Evolutionary conservation across 768 basidiomycete genomes (phyloP).

Genomic region (Hygrophorus pudorinus): DNA sequence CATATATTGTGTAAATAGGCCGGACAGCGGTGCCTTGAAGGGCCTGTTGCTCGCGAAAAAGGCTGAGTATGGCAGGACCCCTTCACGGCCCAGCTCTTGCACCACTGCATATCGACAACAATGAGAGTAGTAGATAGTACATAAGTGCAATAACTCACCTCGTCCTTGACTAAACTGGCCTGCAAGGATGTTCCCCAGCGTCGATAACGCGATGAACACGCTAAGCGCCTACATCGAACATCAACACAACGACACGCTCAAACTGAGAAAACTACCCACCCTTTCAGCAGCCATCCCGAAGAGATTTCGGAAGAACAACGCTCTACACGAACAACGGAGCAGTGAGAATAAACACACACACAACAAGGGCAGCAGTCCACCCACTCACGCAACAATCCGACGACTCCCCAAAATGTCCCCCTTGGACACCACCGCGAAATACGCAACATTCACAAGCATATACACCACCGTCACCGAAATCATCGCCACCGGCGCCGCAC

Average conservation of each 20-base stretch:
- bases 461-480: slow-evolving; percentile 49
- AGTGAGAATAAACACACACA: not conserved
- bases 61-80: slow-evolving; percentile 52
- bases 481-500: slow-evolving; percentile 61
- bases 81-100: slow-evolving; percentile 67
- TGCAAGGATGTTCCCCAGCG: slow-evolving; percentile 54
- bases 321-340: slow-evolving; percentile 23
- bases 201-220: slow-evolving; percentile 51
- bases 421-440: slow-evolving; percentile 66
- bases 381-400: slow-evolving; percentile 55
- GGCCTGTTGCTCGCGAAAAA: slow-evolving; percentile 67
- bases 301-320: slow-evolving; percentile 66
- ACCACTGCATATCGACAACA: slow-evolving; percentile 33
- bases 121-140: not conserved
- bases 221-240: slow-evolving; percentile 38
- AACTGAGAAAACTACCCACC: slow-evolving; percentile 21
- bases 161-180: slow-evolving; percentile 58
- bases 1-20: slow-evolving; percentile 52
- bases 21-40: slow-evolving; percentile 55
- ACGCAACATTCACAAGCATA: slow-evolving; percentile 58
- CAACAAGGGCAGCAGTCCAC: not conserved
- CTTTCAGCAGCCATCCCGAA: slow-evolving; percentile 54
- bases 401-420: slow-evolving; percentile 55
- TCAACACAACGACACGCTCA: not conserved
- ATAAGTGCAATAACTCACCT: slow-evolving; percentile 25